Percentiles rank a stretch among this genome's conserved stretches.
Conservation (phyloP, 495 filamentous ascomycete genomes). For the Podospora tetraspora region DNA sequence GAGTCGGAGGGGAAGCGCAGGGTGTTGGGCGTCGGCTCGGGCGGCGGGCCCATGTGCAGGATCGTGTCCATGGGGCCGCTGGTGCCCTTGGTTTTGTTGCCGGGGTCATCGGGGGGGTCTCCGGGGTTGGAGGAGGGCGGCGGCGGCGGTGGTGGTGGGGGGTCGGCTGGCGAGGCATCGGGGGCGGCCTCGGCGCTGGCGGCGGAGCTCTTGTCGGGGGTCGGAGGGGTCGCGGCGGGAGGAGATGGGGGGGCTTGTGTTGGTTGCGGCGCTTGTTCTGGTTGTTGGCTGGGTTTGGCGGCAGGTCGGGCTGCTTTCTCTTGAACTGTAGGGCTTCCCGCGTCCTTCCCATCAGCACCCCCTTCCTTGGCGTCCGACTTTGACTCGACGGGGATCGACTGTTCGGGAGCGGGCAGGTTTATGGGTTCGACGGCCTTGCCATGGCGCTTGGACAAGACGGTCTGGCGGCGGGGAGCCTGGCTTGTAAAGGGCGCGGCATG, state of each 20-base stretch:
- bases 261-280: background rate
- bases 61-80: conserved; percentile 60
- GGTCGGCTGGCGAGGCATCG: background rate
- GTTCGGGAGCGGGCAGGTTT: conserved; percentile 6
- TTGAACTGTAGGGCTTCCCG: background rate
- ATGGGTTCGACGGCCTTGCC: conserved; percentile 60
- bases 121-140: background rate
- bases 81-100: conserved; percentile 8
- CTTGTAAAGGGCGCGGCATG: conserved; percentile 32
- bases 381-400: conserved; percentile 1
- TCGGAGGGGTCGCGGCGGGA: background rate
- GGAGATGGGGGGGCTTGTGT: background rate
- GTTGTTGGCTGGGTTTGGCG: background rate
- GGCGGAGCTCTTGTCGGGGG: background rate
- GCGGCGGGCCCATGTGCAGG: conserved; percentile 51
- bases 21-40: conserved; percentile 30
- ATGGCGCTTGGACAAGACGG: conserved; percentile 46
- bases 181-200: background rate
- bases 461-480: conserved; percentile 27
- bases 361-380: conserved; percentile 10
- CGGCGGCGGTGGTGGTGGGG: background rate
- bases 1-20: conserved; percentile 9
- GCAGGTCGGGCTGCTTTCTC: background rate
- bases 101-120: background rate
- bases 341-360: conserved; percentile 12